These are phyloP conservation scores for Theileria annulata DNA, from an alignment of 169 alveolate species.

Conservation along the genomic window DNA sequence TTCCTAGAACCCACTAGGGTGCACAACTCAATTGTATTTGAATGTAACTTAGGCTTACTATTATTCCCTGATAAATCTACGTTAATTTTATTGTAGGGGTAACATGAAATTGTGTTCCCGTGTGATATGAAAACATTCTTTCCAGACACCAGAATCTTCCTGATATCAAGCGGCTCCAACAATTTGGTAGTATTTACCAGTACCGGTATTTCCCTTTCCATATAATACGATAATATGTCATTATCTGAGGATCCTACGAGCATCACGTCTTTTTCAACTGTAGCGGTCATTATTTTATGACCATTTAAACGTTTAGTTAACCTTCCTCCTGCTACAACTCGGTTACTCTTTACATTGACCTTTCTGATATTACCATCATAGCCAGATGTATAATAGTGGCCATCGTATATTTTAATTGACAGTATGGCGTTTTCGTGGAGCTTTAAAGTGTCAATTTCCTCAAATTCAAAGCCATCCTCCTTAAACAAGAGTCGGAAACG, in stretches of 20 bases:
- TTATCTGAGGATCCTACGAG: conserved; percentile 39
- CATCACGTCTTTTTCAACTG: not conserved
- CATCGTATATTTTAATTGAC: conserved; percentile 40
- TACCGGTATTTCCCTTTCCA: conserved; percentile 55
- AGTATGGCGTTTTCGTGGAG: conserved; percentile 71
- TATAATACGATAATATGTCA: conserved; percentile 43
- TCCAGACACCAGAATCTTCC: conserved; percentile 27
- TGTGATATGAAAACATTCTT: conserved; percentile 56
- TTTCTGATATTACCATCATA: conserved; percentile 73
- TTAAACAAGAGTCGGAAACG: conserved; percentile 22
- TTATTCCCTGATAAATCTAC: conserved; percentile 1
- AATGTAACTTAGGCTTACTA: not conserved
- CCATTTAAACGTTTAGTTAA: conserved; percentile 71
- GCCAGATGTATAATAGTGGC: conserved; percentile 70
- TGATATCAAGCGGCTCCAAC: conserved; percentile 43
- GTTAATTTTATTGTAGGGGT: not conserved
- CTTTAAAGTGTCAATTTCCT: conserved; percentile 46
- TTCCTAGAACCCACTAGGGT: not conserved
- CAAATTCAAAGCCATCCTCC: conserved; percentile 35
- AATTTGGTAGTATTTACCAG: conserved; percentile 31
- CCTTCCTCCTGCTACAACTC: conserved; percentile 75
- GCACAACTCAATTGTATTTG: conserved; percentile 17
- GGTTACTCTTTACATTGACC: conserved; percentile 41
- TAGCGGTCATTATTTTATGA: conserved; percentile 70
- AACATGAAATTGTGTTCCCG: conserved; percentile 64